Evolutionary conservation across 768 basidiomycete species (phyloP), one percentile per base, ranked within the genome.

Genomic region (Cyathus striatus): DNA sequence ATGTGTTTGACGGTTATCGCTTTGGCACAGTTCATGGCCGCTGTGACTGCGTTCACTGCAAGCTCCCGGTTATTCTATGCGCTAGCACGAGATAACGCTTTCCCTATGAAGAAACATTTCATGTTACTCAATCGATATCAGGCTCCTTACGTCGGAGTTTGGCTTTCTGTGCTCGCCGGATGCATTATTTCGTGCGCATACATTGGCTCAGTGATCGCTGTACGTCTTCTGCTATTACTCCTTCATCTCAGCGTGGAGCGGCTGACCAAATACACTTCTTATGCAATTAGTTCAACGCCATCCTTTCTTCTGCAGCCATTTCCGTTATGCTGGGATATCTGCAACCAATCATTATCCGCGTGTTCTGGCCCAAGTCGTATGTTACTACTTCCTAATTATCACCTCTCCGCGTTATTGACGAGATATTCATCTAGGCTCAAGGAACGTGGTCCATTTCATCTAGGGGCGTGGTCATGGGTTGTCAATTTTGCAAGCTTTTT

Each of bases 281-380:
- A n/a, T n/a, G n/a, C n/a, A n/a, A n/a, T n/a, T 69, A 57, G 75
- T 78, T 79, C 53, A 76, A 78, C 38, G 77, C 75, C 2, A 78
- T 78, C 43, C 40, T 78, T 21, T 76, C 75, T 2, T 78, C 75
- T 21, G 76, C 74, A 6, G 75, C 75, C 2, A 73, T 80, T 48
- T 65, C 77, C 2, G 76, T 77, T 2, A 77, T 81, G 75, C 63
- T 79, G 35, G 69, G 74, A 42, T 81, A 81, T 50, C 45, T 77
- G 17, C 75, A 78, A 47, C 78, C 77, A 9, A 76, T 81, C 46
- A 62, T 75, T 33, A 76, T 79, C 32, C 70, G 78, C 5, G 73
- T 76, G 3, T 75, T 79, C 55, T 79, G 77, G 76, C 75, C 76
- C 5, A 54, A 61, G 6, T 64, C 75, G 65, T 76, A 48, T 52